Base-by-base conservation (phyloP, 345 rosid species). In the Citrus cavaleriei region DNA sequence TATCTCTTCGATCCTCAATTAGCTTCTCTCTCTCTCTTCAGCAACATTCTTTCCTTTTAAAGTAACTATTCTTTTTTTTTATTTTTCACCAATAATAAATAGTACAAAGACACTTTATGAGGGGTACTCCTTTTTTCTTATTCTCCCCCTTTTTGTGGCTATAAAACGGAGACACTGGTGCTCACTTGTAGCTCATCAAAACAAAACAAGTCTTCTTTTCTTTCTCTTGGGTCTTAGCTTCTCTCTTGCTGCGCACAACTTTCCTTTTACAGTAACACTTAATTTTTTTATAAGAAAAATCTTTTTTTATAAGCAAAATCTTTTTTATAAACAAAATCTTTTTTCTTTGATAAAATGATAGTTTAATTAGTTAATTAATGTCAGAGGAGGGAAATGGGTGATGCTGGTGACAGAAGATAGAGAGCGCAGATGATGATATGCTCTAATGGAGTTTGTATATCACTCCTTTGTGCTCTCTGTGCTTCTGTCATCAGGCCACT, bases 401-500 rank as follows among this genome's bases (percentile, higher is more conserved):
- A 18, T 54, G 58, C 19, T 54, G 58, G 19, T 54, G 58, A 54
- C 58, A 54, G 58, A 54, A 54, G 58, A 54, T 54, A 54, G 58
- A 94, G 97, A 92, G 98, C 98, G 90, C 98, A 83, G 91, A 94
- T 85, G 97, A 91, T 90, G 91, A 83, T 79, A 70, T 92, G 93
- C 51, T 46, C 94, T 78, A 77, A 73, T 57, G 76, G 74, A 64
- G 49, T 57, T 77, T 54, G 89, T 88, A 88, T 83, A 79, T 89
- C 92, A 74, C 78, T 94, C 97, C 85, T 94, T 89, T 86, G 98
- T 94, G 97, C 97, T 92, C 97, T 89, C 90, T 90, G 89, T 86
- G 84, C 95, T 94, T 92, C 95, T 94, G 98, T 91, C 98, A 92
- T 91, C 88, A 54, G 58, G 58, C 58, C 87, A 78, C 88, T 72